A percentile compares a stretch with the other conserved stretches of the same genome.
Conservation (phyloP, 495 filamentous ascomycete genomes). For the Beverwykella pulmonaria region DNA sequence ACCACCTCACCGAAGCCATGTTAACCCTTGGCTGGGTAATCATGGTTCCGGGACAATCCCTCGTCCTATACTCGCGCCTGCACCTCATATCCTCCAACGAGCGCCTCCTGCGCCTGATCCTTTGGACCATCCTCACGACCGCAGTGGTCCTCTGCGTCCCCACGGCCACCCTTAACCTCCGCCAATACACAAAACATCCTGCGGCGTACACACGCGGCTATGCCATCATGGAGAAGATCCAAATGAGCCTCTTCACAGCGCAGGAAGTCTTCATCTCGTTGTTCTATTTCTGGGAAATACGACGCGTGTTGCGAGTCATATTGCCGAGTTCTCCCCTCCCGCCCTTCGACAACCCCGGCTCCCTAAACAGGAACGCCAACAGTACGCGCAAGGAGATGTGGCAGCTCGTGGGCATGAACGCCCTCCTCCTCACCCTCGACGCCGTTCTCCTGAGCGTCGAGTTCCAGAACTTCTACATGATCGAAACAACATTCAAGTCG, state of each 20-base stretch:
- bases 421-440: conserved; percentile 59
- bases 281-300: conserved; percentile 60
- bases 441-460: conserved; percentile 59
- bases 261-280: conserved; percentile 65
- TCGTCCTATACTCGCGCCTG: conserved; percentile 68
- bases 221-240: conserved; percentile 64
- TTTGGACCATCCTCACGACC: conserved; percentile 61
- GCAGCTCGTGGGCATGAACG: conserved; percentile 61
- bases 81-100: conserved; percentile 59
- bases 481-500: conserved; percentile 62
- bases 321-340: no score
- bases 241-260: conserved; percentile 64
- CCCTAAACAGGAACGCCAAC: no score
- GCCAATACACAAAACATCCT: background rate
- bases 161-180: conserved; percentile 41
- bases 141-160: conserved; percentile 58
- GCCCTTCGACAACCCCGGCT: no score
- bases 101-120: conserved; percentile 54
- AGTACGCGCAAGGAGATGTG: conserved; percentile 56
- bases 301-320: conserved; percentile 42
- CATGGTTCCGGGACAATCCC: conserved; percentile 51
- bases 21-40: conserved; percentile 14
- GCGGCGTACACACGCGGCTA: conserved; percentile 46
- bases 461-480: conserved; percentile 57
- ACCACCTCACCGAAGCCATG: conserved; percentile 1